Evolutionary conservation across 805 yeast genomes (phyloP), one percentile per base, ranked within the genome.

Genomic region (Candida koratica): DNA sequence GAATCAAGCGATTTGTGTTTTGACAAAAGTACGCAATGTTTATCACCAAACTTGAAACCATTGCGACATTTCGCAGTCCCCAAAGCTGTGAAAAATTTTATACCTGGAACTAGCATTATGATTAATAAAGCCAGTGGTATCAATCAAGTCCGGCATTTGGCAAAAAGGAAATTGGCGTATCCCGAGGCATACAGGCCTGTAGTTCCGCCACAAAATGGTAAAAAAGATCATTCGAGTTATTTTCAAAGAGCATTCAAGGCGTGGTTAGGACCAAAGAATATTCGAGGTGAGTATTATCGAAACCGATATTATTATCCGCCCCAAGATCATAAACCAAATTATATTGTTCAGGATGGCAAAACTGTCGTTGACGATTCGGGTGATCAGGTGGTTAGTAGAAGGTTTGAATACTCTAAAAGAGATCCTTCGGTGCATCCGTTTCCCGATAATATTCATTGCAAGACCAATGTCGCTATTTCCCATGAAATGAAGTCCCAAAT

Each of bases 261-360:
- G 45, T 88, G 86, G 63, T 64, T 88, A 38, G 97, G 97, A 3
- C 90, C 90, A 25, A 76, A 71, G 56, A 87, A 86, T 60, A 77
- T 77, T 61, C 81, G 82, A 57, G 96, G 96, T 13, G 87, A 85
- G 46, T 84, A 85, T 58, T 70, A 71, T 43, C 61, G 77, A 53
- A 89, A 87, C 70, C 85, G 81, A 55, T 83, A 85, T 59, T 78
- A 72, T 49, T 69, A 70, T 44, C 79, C 86, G 9, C 78, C 83
- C 13, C 76, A 73, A 43, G 62, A 82, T 49, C 86, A 84, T 52
- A 62, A 64, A 25, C 87, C 95, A 28, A 83, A 81, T 53, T 87
- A 84, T 58, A 71, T 84, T 27, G 75, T 72, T 29, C 80, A 81
- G 15, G 75, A 71, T 43, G 79, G 77, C 9, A 51, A 49, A 25